phyloP scores from a whole-genome alignment of 2,329 filamentous ascomycete genomes.

The Xylariomycetidae sp. region DNA sequence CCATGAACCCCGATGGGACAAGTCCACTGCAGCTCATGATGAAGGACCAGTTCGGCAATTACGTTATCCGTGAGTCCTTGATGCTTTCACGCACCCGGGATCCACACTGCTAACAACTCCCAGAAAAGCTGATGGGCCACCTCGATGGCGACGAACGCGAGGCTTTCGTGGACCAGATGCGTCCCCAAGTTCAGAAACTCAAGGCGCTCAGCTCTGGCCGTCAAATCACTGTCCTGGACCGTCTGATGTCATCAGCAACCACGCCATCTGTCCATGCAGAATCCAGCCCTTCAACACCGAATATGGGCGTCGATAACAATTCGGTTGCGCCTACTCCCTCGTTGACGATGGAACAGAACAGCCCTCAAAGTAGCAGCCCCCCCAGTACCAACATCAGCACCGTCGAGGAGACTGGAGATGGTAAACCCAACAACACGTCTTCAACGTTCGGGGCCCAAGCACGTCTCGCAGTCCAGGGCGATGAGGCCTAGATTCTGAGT shows the following conservation, averaged over 20 bases:
- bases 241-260: constrained; percentile 35
- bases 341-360: constrained; percentile 64
- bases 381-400: constrained; percentile 58
- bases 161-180: constrained; percentile 49
- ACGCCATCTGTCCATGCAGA: not conserved
- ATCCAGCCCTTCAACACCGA: constrained; percentile 28
- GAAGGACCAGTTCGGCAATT: constrained; percentile 90
- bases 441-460: too few species aligned
- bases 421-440: too few species aligned
- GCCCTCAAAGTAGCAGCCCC: constrained; percentile 59
- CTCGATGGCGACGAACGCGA: constrained; percentile 55
- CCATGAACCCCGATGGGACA: constrained; percentile 56
- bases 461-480: constrained; percentile 11
- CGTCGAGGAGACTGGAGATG: constrained; percentile 31
- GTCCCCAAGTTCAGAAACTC: constrained; percentile 52
- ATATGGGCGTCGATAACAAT: constrained; percentile 39
- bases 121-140: constrained; percentile 72
- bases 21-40: constrained; percentile 71
- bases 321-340: constrained; percentile 58
- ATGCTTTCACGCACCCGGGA: not conserved
- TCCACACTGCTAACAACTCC: constrained; percentile 20
- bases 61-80: constrained; percentile 80
- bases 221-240: constrained; percentile 60
- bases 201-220: constrained; percentile 61
- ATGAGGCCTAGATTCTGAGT: constrained; percentile 6